Base-by-base conservation (phyloP, 352 stramenopile genomes). In the Phytophthora boehmeriae region DNA sequence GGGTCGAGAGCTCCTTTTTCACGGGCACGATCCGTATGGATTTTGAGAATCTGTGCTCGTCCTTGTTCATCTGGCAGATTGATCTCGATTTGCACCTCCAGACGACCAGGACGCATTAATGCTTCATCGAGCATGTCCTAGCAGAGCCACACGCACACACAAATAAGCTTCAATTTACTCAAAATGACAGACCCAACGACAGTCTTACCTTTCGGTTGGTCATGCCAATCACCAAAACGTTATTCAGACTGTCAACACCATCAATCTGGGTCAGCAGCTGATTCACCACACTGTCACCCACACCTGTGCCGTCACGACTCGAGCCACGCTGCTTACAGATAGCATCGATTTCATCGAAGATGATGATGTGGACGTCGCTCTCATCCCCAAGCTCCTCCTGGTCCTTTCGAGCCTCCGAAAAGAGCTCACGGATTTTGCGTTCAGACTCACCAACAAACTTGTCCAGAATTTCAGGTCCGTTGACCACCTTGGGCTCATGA, bases 271-370 rank as follows among this genome's bases (percentile, higher is more conserved):
- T 98, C 34, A 99, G 83, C 22, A 99, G 73, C 83, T 99, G 98
- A 73, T 99, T 99, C 52, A 99, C 98, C 14, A 99, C 97, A 11
- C 87, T 98, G 74, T 99, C 97, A 23, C 88, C 90, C 23, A 99
- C 97, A 39, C 97, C 97, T 2, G 97, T 99, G 50, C 96, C 87
- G 66, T 98, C 96, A 38, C 86, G 84, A 46, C 82, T 93, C 44
- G 79, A 89, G 50, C 98, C 98, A 75, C 98, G 92, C 46, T 91
- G 65, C 72, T 99, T 99, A 73, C 96, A 99, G 75, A 99, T 99
- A 30, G 98, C 97, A 83, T 99, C 98, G 76, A 99, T 99, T 76
- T 99, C 98, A 78, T 99, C 98, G 66, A 99, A 98, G 71, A 99
- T 99, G 71, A 99, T 98, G 70, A 99, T 99, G 74, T 99, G 98